phyloP scores from a whole-genome alignment of 148 eudicot species.

The Polygonum maritimum region DNA sequence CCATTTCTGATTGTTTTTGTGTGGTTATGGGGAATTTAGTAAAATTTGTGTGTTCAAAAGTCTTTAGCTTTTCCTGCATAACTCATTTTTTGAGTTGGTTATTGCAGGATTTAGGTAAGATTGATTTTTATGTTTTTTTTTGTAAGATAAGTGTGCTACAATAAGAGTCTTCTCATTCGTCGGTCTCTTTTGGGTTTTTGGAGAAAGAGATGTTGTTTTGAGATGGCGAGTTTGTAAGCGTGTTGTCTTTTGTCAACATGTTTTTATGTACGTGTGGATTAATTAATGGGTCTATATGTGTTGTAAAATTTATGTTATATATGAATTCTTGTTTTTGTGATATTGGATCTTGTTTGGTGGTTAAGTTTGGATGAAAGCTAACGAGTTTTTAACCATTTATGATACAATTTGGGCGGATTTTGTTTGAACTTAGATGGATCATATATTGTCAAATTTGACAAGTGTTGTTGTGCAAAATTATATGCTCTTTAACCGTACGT shows the following conservation, averaged over 20 bases:
- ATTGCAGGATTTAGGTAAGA: neutral
- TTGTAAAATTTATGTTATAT: neutral
- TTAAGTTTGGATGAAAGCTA: too few relatives aligned
- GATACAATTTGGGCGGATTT: too few relatives aligned
- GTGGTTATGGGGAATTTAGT: neutral
- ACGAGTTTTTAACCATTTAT: too few relatives aligned
- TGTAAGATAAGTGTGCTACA: neutral
- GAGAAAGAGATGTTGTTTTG: neutral
- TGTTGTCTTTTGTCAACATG: neutral
- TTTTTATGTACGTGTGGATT: neutral
- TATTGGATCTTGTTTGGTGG: too few relatives aligned
- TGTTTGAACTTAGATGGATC: too few relatives aligned
- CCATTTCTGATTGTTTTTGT: neutral
- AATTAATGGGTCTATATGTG: neutral
- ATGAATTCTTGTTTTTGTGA: neutral
- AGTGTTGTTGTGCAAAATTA: too few relatives aligned
- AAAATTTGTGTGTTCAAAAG: neutral
- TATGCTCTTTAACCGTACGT: too few relatives aligned
- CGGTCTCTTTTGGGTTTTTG: neutral
- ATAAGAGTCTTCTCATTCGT: neutral
- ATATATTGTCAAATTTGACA: too few relatives aligned
- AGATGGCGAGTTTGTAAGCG: neutral
- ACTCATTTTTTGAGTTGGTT: slow-evolving; percentile 11
- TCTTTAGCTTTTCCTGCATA: neutral
- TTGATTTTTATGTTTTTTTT: neutral